Base-by-base conservation (phyloP, 768 basidiomycete species). In the Amanita thiersii region DNA sequence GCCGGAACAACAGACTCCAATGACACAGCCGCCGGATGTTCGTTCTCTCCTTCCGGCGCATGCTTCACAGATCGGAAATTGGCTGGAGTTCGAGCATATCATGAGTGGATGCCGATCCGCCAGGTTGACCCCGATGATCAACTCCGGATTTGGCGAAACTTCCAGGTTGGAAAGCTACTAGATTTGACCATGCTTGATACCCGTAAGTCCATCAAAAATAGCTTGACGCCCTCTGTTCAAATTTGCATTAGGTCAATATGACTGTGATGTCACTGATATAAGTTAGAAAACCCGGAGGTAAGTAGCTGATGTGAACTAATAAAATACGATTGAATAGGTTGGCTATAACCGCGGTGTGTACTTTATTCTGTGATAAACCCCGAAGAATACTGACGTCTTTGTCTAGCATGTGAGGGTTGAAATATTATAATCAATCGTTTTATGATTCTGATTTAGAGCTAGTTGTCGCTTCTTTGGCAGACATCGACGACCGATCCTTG, bases 131-230 rank as follows among this genome's bases (percentile, higher is more conserved):
- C 66, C 1, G 66, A 67, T 38, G 74, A 78, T 56, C 65, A 72
- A 49, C 66, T 79, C 11, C 64, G 75, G 19, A 78, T 78, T 39
- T 79, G 75, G 74, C 66, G 77, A 24, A 76, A 74, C 50, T 78
- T 80, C 60, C 70, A 77, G 58, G 69, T 80, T 26, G 77, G 77
- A 34, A 75, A 75, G 52, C 64, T 79, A n/a, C 52, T 77, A 48
- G 76, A 77, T 50, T 53, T 78, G 50, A 70, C 74, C 7, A 75
- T 80, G 74, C 62, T 80, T 11, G 77, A 80, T 52, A 79, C 77
- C 15, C 69, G 77, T 73, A 43, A 46, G 63, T 52, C 11, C 10
- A 15, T 15, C 9, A 26, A 9, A 23, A 35, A 25, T 44, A 18
- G 29, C 19, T 17, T 8, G 10, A 29, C 12, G 30, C 23, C 9